Base-by-base conservation (phyloP, 305 asterid species). In the Fraxinus sp. region DNA sequence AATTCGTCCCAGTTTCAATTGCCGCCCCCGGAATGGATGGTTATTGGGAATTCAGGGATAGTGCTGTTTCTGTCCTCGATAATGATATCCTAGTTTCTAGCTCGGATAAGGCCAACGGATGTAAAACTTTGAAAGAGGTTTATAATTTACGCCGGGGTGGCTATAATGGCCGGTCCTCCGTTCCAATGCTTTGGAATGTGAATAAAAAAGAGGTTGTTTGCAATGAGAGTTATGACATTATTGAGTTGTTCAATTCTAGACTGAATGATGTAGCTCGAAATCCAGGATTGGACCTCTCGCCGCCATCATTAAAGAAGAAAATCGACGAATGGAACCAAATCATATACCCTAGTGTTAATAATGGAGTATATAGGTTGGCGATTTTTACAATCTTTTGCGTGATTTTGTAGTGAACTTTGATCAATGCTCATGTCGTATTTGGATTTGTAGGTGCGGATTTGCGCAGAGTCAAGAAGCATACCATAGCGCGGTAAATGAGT, bases 401-500 rank as follows among this genome's bases (percentile, higher is more conserved):
- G 72, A 30, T 82, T 78, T 83, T 30, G 20, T 79, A 22, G 43
- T 39, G 24, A 24, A 36, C 18, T 46, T 10, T 71, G 76, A 46
- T 39, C 16, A 1, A 7, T n/a, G 10, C 37, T 68, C 33, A 24
- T 62, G 64, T 16, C 30, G 32, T 59, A 59, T 22, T 73, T 77
- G 10, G 10, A 11, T 70, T 26, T 78, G 83, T 46, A 94, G 99
- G 89, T 96, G 98, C 71, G 98, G 98, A 72, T 96, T 96, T 84
- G 99, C 99, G 1, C 97, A 94, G 84, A 94, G 94, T 84, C 98
- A 96, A 82, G 97, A 89, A 82, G 98, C 98, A 0, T 96, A 96
- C 55, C 92, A 96, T 41, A 75, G 5, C 0, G 94, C 98, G 0
- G 97, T 89, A 9, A 88, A 84, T 0, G 94, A 89, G 75, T 37